Conservation (phyloP, 352 stramenopile species). For the Halophytophthora polymorphica region DNA sequence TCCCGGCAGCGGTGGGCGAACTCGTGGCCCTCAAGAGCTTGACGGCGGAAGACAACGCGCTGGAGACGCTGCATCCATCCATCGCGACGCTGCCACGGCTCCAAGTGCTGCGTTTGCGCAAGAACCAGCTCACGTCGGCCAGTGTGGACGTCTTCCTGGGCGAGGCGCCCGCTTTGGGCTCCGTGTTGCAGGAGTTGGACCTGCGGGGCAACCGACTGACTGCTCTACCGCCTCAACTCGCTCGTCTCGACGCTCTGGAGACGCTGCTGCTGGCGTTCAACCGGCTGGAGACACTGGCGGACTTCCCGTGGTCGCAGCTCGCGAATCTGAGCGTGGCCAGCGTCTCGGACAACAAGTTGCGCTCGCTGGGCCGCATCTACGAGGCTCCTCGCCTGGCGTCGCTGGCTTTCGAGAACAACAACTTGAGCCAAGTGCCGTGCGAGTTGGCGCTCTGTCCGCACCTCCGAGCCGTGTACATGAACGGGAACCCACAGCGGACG, state of each 20-base stretch:
- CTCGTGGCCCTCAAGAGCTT: slow-evolving; percentile 54
- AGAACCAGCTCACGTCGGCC: slow-evolving; percentile 61
- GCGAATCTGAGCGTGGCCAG: slow-evolving; percentile 52
- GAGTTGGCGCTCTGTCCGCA: slow-evolving; percentile 63
- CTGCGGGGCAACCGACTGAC: slow-evolving; percentile 65
- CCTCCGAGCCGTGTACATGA: slow-evolving; percentile 76
- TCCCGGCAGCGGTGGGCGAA: slow-evolving; percentile 46
- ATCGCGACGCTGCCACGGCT: slow-evolving; percentile 48
- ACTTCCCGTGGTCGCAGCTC: slow-evolving; percentile 54
- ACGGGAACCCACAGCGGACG: slow-evolving; percentile 82
- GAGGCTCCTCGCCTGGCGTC: slow-evolving; percentile 52
- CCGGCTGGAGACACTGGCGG: slow-evolving; percentile 62
- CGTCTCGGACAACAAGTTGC: slow-evolving; percentile 77
- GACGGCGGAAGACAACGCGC: slow-evolving; percentile 61
- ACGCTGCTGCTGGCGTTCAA: slow-evolving; percentile 73
- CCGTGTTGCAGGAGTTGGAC: slow-evolving; percentile 63
- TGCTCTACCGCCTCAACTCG: slow-evolving; percentile 36
- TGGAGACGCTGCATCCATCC: slow-evolving; percentile 40
- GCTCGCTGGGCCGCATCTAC: slow-evolving; percentile 62
- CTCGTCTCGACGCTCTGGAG: slow-evolving; percentile 39
- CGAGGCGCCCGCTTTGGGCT: slow-evolving; percentile 8
- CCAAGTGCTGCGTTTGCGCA: slow-evolving; percentile 61
- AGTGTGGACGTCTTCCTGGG: slow-evolving; percentile 44
- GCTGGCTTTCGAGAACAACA: slow-evolving; percentile 87
- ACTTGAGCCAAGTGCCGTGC: slow-evolving; percentile 51